These are phyloP conservation scores for Amaranthus hypochondriacus DNA, from an alignment of 148 eudicot species.

Conservation along the genomic window DNA sequence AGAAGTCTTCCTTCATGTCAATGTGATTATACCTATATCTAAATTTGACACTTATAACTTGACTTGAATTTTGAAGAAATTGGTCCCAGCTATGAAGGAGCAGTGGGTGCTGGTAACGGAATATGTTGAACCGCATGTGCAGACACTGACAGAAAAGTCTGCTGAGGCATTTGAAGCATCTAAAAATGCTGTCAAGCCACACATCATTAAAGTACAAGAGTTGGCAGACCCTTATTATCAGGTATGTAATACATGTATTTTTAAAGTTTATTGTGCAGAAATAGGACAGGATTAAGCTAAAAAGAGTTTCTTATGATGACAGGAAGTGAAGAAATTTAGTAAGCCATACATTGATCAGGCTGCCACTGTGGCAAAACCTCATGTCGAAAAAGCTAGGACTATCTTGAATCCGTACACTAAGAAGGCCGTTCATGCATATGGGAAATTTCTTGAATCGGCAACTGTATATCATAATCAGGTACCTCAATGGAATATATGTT, in stretches of 20 bases:
- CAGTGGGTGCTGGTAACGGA: constrained; percentile 56
- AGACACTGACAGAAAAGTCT: constrained; percentile 40
- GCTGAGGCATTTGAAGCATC: constrained; percentile 56
- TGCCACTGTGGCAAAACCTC: constrained; percentile 78
- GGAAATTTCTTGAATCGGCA: constrained; percentile 75
- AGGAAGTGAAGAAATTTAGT: constrained; percentile 70
- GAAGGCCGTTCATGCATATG: constrained; percentile 54
- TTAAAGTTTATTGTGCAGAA: not conserved
- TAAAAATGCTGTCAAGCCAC: constrained; percentile 60
- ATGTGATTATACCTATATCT: not conserved
- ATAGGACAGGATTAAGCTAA: not conserved
- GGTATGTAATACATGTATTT: constrained; percentile 30
- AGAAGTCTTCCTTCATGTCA: not conserved
- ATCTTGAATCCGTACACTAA: constrained; percentile 60
- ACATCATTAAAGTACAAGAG: constrained; percentile 57
- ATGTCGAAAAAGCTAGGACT: constrained; percentile 63
- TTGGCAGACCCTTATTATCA: constrained; percentile 69
- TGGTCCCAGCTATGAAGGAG: constrained; percentile 65
- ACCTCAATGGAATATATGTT: constrained; percentile 4
- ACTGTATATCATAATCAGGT: constrained; percentile 80
- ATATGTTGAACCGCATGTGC: constrained; percentile 63
- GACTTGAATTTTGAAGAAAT: constrained; percentile 44
- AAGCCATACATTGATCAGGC: constrained; percentile 78
- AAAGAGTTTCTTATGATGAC: constrained; percentile 22
- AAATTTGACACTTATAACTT: constrained; percentile 1